Percentiles rank a stretch among this genome's conserved stretches.
Conservation (phyloP, 306 rosid genomes). For the Inga laurina region DNA sequence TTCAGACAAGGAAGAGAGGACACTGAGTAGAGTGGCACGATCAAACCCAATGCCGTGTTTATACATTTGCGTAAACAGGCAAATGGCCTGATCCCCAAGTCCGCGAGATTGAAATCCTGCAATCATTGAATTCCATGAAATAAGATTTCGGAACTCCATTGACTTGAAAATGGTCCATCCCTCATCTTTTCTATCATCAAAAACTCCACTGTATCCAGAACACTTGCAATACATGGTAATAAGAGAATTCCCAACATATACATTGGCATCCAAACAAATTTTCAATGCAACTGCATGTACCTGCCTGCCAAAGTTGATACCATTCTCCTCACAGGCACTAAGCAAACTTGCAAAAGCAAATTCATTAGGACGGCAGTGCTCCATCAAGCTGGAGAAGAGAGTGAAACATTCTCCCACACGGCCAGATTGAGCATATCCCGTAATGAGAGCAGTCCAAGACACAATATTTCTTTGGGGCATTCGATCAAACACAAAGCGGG, state of each 20-base stretch:
- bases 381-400: constrained; percentile 62
- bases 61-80: constrained; percentile 62
- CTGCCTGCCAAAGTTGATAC: constrained; percentile 61
- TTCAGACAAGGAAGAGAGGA: constrained; percentile 55
- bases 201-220: constrained; percentile 23
- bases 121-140: constrained; percentile 91
- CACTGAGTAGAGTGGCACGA: constrained; percentile 65
- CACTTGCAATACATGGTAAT: constrained; percentile 77
- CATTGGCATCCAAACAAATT: constrained; percentile 62
- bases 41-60: constrained; percentile 62
- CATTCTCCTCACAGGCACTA: constrained; percentile 43
- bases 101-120: constrained; percentile 71
- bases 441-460: constrained; percentile 85
- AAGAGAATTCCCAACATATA: constrained; percentile 79
- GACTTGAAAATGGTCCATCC: constrained; percentile 68
- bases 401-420: constrained; percentile 43
- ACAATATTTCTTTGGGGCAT: constrained; percentile 69
- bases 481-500: constrained; percentile 61
- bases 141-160: constrained; percentile 57
- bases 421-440: constrained; percentile 65
- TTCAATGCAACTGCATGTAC: constrained; percentile 77
- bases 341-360: constrained; percentile 82
- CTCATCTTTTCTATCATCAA: constrained; percentile 41
- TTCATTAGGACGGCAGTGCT: constrained; percentile 60
- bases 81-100: constrained; percentile 57